Evolutionary conservation across 2,329 filamentous ascomycete genomes (phyloP).

Genomic region (Neofusicoccum umdonicola): DNA sequence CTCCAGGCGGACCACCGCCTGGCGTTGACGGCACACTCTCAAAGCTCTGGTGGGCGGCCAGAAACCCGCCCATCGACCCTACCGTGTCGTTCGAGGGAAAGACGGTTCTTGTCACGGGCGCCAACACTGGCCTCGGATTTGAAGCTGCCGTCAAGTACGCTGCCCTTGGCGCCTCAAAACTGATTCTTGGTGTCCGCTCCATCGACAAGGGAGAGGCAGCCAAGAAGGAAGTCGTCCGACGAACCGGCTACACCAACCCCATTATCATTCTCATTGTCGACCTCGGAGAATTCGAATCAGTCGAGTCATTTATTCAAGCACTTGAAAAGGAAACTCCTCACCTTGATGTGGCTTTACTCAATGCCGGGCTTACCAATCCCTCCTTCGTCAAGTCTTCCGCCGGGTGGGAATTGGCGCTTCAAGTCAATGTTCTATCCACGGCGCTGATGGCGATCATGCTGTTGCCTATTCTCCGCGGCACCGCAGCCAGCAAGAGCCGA

Average conservation of each 20-base stretch:
- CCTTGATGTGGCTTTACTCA: conserved; percentile 39
- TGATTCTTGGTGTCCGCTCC: conserved; percentile 47
- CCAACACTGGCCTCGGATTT: conserved; percentile 48
- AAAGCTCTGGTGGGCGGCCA: background rate
- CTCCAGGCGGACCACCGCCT: too few relatives aligned
- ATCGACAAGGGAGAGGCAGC: conserved; percentile 36
- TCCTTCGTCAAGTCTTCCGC: conserved; percentile 23
- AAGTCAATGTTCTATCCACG: conserved; percentile 41
- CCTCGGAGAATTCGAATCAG: conserved; percentile 39
- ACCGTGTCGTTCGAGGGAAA: conserved; percentile 30
- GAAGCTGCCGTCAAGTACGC: conserved; percentile 47
- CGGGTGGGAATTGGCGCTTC: conserved; percentile 35
- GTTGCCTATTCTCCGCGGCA: conserved; percentile 27
- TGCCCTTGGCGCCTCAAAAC: conserved; percentile 36
- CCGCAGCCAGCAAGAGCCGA: conserved; percentile 22
- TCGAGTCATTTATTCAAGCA: conserved; percentile 32
- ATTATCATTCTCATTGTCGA: conserved; percentile 49
- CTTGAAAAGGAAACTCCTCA: conserved; percentile 26
- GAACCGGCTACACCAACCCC: conserved; percentile 31
- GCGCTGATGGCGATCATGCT: conserved; percentile 34
- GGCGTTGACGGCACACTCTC: too few relatives aligned
- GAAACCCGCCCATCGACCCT: conserved; percentile 20
- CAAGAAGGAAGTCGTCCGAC: conserved; percentile 42
- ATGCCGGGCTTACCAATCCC: conserved; percentile 35
- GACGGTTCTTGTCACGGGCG: conserved; percentile 48